A percentile compares a stretch with the other conserved stretches of the same genome.
Evolutionary conservation across 257 asterid species (phyloP).

Genomic region (Ocimum tenuiflorum): DNA sequence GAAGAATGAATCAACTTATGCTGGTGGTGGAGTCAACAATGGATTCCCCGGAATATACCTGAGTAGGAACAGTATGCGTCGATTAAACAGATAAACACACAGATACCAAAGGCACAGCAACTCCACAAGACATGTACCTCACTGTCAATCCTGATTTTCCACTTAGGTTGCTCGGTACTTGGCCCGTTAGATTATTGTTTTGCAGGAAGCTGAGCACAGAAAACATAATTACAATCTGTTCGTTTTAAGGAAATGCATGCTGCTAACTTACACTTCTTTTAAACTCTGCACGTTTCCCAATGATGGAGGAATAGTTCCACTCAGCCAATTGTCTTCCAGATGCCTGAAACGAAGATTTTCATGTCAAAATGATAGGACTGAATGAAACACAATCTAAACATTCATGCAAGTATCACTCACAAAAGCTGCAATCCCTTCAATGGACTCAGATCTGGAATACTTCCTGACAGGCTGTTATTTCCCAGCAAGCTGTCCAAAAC

Average conservation of each 20-base stretch:
- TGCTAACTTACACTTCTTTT: slow-evolving; percentile 64
- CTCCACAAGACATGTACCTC: slow-evolving; percentile 32
- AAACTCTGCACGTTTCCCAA: slow-evolving; percentile 44
- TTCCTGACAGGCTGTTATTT: slow-evolving; percentile 66
- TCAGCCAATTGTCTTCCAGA: slow-evolving; percentile 63
- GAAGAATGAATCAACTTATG: neutral
- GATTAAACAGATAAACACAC: neutral
- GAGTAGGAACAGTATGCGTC: slow-evolving; percentile 1
- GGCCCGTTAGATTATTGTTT: slow-evolving; percentile 85
- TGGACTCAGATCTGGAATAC: slow-evolving; percentile 64
- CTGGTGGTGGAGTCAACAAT: slow-evolving; percentile 38
- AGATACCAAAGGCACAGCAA: neutral
- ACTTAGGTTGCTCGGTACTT: slow-evolving; percentile 52
- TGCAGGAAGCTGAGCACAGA: slow-evolving; percentile 54
- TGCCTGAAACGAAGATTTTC: slow-evolving; percentile 45
- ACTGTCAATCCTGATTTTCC: slow-evolving; percentile 49
- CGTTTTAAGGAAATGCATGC: neutral
- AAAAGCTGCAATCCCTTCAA: slow-evolving; percentile 51
- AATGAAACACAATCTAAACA: neutral
- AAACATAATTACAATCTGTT: neutral
- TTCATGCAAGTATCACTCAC: slow-evolving; percentile 44
- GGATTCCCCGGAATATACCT: slow-evolving; percentile 85
- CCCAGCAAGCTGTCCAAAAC: slow-evolving; percentile 59
- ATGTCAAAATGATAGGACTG: neutral
- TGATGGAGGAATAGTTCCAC: slow-evolving; percentile 61